Evolutionary conservation across 441 rosid genomes (phyloP).

Genomic region (Daphne laureola): DNA sequence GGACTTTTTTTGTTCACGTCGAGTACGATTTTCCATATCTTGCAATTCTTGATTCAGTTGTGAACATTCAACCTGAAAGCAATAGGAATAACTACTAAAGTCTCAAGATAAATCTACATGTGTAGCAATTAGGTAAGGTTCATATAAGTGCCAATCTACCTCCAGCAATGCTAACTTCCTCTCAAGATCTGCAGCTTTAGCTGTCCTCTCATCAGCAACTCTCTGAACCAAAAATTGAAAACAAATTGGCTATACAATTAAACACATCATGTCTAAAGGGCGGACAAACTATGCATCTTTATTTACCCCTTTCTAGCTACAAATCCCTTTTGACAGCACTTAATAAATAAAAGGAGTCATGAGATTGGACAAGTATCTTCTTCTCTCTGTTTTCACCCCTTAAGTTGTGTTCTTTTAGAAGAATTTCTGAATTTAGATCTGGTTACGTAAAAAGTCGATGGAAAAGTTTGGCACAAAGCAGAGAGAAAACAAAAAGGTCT

Average conservation of each 20-base stretch:
- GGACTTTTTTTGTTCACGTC: conserved; percentile 84
- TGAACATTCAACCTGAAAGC: conserved; percentile 73
- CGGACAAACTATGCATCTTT: not conserved
- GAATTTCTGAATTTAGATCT: too few species aligned
- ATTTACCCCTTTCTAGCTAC: not conserved
- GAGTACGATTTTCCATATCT: conserved; percentile 82
- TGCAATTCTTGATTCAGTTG: conserved; percentile 93
- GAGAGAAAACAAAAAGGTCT: too few species aligned
- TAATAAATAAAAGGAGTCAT: too few species aligned
- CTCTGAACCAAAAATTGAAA: conserved; percentile 46
- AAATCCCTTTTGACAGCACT: not conserved
- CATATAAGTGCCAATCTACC: conserved; percentile 35
- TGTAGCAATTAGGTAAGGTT: conserved; percentile 8
- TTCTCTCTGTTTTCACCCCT: too few species aligned
- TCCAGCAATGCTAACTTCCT: conserved; percentile 89
- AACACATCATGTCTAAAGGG: not conserved
- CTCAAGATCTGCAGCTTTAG: conserved; percentile 86
- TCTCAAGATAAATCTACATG: not conserved
- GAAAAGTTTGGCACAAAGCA: too few species aligned
- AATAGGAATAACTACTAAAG: conserved; percentile 19
- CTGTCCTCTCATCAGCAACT: conserved; percentile 83
- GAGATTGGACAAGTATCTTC: too few species aligned
- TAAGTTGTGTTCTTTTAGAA: too few species aligned
- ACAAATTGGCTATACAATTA: conserved; percentile 4
- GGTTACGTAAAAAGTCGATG: too few species aligned